phyloP scores from a whole-genome alignment of 306 rosid genomes.

The Astragalus membranaceus region DNA sequence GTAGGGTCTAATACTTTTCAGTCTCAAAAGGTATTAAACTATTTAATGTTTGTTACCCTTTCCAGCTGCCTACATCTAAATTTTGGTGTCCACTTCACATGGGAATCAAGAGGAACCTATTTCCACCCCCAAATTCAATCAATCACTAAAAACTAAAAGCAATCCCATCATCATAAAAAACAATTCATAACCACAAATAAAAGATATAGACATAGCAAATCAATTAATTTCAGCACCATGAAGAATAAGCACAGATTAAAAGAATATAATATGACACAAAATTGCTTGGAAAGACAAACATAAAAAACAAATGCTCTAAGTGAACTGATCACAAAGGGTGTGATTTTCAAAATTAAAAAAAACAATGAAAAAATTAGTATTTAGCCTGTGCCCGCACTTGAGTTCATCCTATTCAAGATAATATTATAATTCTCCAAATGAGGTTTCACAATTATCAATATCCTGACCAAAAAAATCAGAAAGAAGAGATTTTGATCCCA shows the following conservation, averaged over 20 bases:
- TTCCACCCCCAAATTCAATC: constrained; percentile 12
- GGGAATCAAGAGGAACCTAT: constrained; percentile 15
- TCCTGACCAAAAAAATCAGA: neutral
- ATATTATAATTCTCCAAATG: neutral
- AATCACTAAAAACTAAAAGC: neutral
- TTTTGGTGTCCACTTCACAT: neutral
- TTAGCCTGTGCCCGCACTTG: neutral
- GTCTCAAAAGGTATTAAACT: neutral
- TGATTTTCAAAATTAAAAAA: neutral
- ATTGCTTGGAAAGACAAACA: neutral
- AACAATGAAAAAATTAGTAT: neutral
- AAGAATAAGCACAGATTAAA: neutral
- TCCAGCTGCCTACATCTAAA: neutral
- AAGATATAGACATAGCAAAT: neutral
- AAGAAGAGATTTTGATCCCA: neutral
- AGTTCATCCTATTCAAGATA: neutral
- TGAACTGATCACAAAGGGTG: neutral
- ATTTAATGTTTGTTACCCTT: neutral
- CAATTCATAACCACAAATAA: neutral
- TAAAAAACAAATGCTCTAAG: neutral
- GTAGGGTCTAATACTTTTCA: neutral
- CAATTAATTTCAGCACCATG: neutral
- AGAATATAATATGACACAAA: neutral
- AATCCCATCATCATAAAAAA: neutral
- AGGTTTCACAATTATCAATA: neutral